Percentiles rank a stretch among this genome's conserved stretches.
Conservation (phyloP, 2,329 filamentous ascomycete species). For the Malbranchea zuffiana region DNA sequence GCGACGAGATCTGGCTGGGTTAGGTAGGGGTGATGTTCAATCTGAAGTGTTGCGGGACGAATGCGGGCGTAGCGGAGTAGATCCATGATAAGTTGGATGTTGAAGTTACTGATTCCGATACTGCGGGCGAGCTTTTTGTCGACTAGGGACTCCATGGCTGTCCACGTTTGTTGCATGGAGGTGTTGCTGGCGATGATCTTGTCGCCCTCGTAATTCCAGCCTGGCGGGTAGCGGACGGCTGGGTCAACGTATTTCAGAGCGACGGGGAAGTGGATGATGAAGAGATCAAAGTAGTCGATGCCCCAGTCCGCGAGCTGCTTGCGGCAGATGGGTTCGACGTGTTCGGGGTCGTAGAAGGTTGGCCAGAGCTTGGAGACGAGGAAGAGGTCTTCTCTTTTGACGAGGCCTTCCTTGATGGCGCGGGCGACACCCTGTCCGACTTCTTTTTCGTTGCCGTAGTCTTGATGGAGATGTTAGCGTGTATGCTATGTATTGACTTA, state of each 20-base stretch:
- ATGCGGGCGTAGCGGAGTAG: slow-evolving; percentile 66
- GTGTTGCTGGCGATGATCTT: slow-evolving; percentile 56
- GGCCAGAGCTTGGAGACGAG: slow-evolving; percentile 91
- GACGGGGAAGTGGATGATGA: slow-evolving; percentile 81
- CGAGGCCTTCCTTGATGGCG: slow-evolving; percentile 69
- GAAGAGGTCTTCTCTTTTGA: slow-evolving; percentile 80
- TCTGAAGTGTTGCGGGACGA: slow-evolving; percentile 66
- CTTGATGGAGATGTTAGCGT: slow-evolving; percentile 34
- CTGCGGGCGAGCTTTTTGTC: slow-evolving; percentile 56
- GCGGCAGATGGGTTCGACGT: slow-evolving; percentile 62
- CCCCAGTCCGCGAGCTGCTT: slow-evolving; percentile 74
- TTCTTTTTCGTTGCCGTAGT: slow-evolving; percentile 76
- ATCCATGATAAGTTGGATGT: slow-evolving; percentile 65
- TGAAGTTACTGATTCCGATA: slow-evolving; percentile 79
- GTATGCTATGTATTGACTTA: no score
- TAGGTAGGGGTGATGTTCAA: slow-evolving; percentile 85
- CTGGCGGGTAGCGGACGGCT: slow-evolving; percentile 64
- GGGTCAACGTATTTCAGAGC: slow-evolving; percentile 79
- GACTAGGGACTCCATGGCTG: slow-evolving; percentile 65
- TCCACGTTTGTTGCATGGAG: slow-evolving; percentile 71
- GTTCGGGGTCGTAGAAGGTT: slow-evolving; percentile 72
- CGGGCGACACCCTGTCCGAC: slow-evolving; percentile 64
- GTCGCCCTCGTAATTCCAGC: slow-evolving; percentile 59
- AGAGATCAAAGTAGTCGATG: slow-evolving; percentile 82
- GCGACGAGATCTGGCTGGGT: slow-evolving; percentile 61